Conservation (phyloP, 257 asterid species). For the Fraxinus americana region DNA sequence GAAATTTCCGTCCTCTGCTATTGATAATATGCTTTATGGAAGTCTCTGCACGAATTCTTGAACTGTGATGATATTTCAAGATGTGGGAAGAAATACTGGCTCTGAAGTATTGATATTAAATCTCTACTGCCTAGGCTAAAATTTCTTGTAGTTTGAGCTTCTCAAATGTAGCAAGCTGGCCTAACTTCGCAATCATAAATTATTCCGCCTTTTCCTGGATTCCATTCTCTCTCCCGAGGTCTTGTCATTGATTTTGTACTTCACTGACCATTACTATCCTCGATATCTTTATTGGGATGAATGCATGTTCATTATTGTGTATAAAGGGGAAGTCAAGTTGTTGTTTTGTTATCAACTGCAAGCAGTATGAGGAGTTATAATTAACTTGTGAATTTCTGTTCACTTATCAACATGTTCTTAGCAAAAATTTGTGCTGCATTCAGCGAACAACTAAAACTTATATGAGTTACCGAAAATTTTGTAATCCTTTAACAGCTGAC, state of each 20-base stretch:
- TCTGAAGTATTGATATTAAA: conserved; percentile 4
- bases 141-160: conserved; percentile 12
- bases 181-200: conserved; percentile 19
- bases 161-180: conserved; percentile 17
- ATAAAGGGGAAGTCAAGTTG: neutral
- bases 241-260: neutral
- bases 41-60: conserved; percentile 4
- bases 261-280: conserved; percentile 8
- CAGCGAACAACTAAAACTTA: neutral
- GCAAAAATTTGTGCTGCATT: neutral
- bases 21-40: neutral
- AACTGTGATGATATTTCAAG: conserved; percentile 9
- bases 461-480: neutral
- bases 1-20: conserved; percentile 17
- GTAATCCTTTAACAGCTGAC: neutral
- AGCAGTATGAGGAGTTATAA: neutral
- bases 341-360: conserved; percentile 4
- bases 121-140: neutral
- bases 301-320: conserved; percentile 1
- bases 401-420: neutral
- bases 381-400: conserved; percentile 2
- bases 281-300: conserved; percentile 8
- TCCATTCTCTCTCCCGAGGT: neutral
- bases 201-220: neutral
- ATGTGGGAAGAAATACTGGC: conserved; percentile 13